phyloP scores from a whole-genome alignment of 2,329 filamentous ascomycete genomes.

The Cercospora janseana region DNA sequence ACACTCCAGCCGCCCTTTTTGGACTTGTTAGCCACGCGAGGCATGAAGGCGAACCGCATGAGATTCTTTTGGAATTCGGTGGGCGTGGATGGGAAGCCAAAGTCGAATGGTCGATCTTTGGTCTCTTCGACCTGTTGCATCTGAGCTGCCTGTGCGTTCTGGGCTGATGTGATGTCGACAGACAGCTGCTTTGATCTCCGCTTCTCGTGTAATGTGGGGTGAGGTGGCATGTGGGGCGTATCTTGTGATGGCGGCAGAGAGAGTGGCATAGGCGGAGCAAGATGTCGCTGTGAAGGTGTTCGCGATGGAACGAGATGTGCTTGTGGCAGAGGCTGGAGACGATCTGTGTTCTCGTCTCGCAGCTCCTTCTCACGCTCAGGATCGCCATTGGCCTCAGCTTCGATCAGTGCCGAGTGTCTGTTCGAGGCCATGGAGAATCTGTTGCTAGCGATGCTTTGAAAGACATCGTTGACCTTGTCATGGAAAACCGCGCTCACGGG shows the following conservation, averaged over 20 bases:
- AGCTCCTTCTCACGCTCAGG: constrained; percentile 75
- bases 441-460: constrained; percentile 82
- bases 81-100: constrained; percentile 77
- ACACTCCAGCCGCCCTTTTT: constrained; percentile 77
- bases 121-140: constrained; percentile 23
- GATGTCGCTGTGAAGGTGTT: constrained; percentile 27
- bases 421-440: constrained; percentile 43
- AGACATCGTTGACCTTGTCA: constrained; percentile 82
- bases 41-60: constrained; percentile 76
- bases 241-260: constrained; percentile 46
- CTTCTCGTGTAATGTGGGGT: constrained; percentile 41
- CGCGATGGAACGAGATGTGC: constrained; percentile 42
- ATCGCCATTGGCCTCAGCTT: constrained; percentile 76
- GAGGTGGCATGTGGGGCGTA: constrained; percentile 36
- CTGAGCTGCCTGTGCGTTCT: constrained; percentile 36
- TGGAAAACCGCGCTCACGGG: constrained; percentile 75
- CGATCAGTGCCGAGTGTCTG: constrained; percentile 78
- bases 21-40: constrained; percentile 42
- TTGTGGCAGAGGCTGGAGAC: constrained; percentile 74
- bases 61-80: constrained; percentile 85
- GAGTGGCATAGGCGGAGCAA: constrained; percentile 2
- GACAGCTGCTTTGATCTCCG: constrained; percentile 44
- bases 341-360: constrained; percentile 78
- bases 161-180: constrained; percentile 45
- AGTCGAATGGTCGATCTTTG: constrained; percentile 37